Conservation (phyloP, 805 yeast genomes). For the Kazachstania taianensis region DNA sequence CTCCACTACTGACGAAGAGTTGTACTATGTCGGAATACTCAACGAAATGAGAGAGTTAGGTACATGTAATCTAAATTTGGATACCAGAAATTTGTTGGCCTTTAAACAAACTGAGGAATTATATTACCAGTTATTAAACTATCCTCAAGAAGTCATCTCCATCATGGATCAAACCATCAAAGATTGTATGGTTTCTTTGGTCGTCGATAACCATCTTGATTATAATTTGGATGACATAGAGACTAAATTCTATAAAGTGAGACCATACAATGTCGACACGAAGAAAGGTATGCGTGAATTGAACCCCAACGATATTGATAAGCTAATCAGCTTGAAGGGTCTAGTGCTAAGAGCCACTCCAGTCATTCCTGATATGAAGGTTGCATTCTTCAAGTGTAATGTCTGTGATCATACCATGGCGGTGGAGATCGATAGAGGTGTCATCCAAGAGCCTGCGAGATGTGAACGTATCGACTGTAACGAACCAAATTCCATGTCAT, state of each 20-base stretch:
- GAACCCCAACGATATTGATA: conserved; percentile 91
- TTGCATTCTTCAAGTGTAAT: conserved; percentile 88
- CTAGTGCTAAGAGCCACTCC: conserved; percentile 81
- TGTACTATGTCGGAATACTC: conserved; percentile 64
- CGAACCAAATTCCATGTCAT: conserved; percentile 75
- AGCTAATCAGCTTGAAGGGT: conserved; percentile 84
- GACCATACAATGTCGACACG: conserved; percentile 77
- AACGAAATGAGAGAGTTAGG: conserved; percentile 70
- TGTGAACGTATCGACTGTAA: conserved; percentile 88
- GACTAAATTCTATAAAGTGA: conserved; percentile 69
- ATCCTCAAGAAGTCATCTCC: conserved; percentile 95
- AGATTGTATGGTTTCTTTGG: conserved; percentile 73
- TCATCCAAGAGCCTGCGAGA: conserved; percentile 82
- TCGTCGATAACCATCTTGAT: conserved; percentile 47
- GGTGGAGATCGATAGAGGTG: conserved; percentile 90
- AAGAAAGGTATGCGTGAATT: conserved; percentile 80
- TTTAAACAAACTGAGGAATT: conserved; percentile 67
- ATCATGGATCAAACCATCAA: conserved; percentile 95
- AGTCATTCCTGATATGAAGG: conserved; percentile 94
- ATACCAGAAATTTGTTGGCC: conserved; percentile 67
- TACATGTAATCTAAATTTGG: conserved; percentile 73
- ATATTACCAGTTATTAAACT: conserved; percentile 77
- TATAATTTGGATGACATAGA: conserved; percentile 56
- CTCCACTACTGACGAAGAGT: conserved; percentile 53
- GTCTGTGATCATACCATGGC: conserved; percentile 90